Percentiles rank a stretch among this genome's conserved stretches.
These are phyloP conservation scores for Ordospora colligata DNA, from an alignment of 371 early-diverging fungal genomes.

Conservation along the genomic window DNA sequence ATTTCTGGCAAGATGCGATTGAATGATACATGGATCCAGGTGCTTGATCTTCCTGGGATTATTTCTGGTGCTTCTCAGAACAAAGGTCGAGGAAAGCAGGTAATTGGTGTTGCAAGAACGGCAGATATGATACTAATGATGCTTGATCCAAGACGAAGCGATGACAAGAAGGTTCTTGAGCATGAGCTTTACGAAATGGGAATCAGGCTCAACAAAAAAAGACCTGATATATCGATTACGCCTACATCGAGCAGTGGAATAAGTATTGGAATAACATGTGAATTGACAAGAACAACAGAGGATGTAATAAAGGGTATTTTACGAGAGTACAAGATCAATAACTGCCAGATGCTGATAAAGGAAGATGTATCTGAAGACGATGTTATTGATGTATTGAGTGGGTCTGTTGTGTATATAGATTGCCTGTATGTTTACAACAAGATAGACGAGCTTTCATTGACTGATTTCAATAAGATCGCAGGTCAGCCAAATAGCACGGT, in stretches of 20 bases:
- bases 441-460: conserved; percentile 54
- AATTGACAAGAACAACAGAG: conserved; percentile 50
- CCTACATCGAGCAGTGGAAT: conserved; percentile 49
- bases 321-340: conserved; percentile 55
- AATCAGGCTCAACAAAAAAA: conserved; percentile 54
- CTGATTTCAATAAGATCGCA: conserved; percentile 45
- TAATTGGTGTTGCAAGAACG: conserved; percentile 56
- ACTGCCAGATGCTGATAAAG: conserved; percentile 50
- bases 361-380: conserved; percentile 58
- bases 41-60: conserved; percentile 59
- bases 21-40: conserved; percentile 57
- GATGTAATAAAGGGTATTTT: conserved; percentile 49
- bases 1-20: conserved; percentile 56
- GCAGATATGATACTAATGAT: conserved; percentile 55
- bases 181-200: conserved; percentile 57
- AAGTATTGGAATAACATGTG: conserved; percentile 32
- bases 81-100: conserved; percentile 57
- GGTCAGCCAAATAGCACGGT: conserved; percentile 40
- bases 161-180: conserved; percentile 52
- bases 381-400: conserved; percentile 53
- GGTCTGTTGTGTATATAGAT: conserved; percentile 48
- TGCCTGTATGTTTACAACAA: conserved; percentile 58
- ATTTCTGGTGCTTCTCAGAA: conserved; percentile 57
- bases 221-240: conserved; percentile 48
- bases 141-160: conserved; percentile 45